Evolutionary conservation across 148 eudicot species (phyloP), one percentile per base, ranked within the genome.

Genomic region (Spergularia bocconei): DNA sequence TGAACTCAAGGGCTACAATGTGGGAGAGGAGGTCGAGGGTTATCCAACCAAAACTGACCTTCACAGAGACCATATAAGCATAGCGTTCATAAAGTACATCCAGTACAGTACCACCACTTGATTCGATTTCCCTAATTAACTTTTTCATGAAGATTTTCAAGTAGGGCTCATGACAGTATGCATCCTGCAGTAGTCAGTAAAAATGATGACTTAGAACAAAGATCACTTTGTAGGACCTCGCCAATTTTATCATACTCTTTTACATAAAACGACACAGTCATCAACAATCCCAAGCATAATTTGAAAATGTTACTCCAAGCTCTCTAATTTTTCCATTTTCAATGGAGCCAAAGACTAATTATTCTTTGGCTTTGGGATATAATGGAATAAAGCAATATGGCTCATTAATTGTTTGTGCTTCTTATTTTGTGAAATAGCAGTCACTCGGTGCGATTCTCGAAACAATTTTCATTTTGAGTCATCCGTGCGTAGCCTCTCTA

Each of bases 91-190:
- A 95, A 76, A 90, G 78, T 77, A 89, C 91, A 81, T 90, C 98
- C 84, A 95, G 70, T 60, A 92, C 93, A 57, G 56, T 81, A 19
- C 74, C 85, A 47, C 87, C 87, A 63, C 78, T 81, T 19, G 89
- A 84, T 77, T 95, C 98, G 69, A 95, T 80, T 87, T 88, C 98
- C 67, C 72, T 59, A 59, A 95, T 95, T n/a, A 95, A 75, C 79
- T 88, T 92, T 84, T 95, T 95, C 44, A 92, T 73, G 64, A 90
- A 85, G 72, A 44, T 82, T 78, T 85, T 88, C 79, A 92, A 33
- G 81, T 86, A 92, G 58, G 87, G 91, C 39, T 62, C 77, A 66
- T 88, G 82, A 63, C 74, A 63, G 74, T 82, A 78, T 56, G 73
- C 87, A 78, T 87, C 92, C 96, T 92, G 86, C 86, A 64, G 57